phyloP scores from a whole-genome alignment of 169 alveolate genomes.

The Amoebophrya sp. region DNA sequence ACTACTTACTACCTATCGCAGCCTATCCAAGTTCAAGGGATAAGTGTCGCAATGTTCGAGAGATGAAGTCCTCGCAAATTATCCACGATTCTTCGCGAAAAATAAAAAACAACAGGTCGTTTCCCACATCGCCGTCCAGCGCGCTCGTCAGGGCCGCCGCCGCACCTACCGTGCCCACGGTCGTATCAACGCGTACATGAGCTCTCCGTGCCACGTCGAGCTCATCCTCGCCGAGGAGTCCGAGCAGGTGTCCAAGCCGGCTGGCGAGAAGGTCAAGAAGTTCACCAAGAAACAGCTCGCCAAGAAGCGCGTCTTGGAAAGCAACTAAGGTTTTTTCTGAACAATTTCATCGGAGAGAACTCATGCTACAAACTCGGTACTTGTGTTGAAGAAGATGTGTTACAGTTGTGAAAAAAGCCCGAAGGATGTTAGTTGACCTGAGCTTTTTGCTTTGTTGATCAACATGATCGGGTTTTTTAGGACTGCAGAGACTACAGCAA shows the following conservation, averaged over 20 bases:
- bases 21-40: too few species aligned
- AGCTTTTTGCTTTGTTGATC: too few species aligned
- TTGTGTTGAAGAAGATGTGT: too few species aligned
- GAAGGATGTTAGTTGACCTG: too few species aligned
- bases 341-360: too few species aligned
- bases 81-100: background rate
- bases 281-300: background rate
- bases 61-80: too few species aligned
- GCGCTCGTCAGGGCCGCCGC: slow-evolving; percentile 93
- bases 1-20: too few species aligned
- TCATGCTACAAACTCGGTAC: too few species aligned
- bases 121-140: slow-evolving; percentile 81
- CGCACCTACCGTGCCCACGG: slow-evolving; percentile 97
- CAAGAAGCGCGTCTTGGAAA: background rate
- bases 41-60: too few species aligned
- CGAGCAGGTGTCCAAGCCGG: slow-evolving; percentile 59
- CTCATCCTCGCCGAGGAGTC: slow-evolving; percentile 67
- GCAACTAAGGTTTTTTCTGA: slow-evolving; percentile 6
- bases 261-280: background rate
- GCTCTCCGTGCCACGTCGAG: slow-evolving; percentile 77
- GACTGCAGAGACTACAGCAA: too few species aligned
- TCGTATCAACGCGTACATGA: slow-evolving; percentile 80
- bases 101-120: slow-evolving; percentile 45
- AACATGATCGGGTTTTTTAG: too few species aligned
- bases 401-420: too few species aligned